Evolutionary conservation across 1,284 basidiomycete species (phyloP).

Genomic region (Psilocybe mexicana): DNA sequence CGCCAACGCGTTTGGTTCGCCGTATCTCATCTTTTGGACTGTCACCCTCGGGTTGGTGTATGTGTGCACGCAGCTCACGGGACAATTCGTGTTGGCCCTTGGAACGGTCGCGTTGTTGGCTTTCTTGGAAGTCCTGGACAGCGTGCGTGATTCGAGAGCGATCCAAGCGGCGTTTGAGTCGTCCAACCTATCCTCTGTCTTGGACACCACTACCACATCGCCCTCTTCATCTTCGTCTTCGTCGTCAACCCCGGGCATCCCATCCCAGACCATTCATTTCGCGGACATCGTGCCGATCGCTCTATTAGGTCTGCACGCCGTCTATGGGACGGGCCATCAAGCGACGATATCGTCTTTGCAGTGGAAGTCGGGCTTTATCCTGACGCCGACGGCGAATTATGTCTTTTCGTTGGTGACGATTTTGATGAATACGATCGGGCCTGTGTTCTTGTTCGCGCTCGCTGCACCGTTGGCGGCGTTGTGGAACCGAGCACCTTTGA

Average conservation of each 20-base stretch:
- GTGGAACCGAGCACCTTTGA: slow-evolving; percentile 84
- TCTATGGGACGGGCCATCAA: slow-evolving; percentile 93
- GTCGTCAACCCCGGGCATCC: neutral
- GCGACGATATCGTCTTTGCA: slow-evolving; percentile 88
- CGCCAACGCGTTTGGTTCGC: slow-evolving; percentile 87
- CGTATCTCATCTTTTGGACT: slow-evolving; percentile 82
- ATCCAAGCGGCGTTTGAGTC: slow-evolving; percentile 54
- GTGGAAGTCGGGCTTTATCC: slow-evolving; percentile 92
- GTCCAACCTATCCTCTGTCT: slow-evolving; percentile 41
- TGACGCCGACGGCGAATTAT: slow-evolving; percentile 69
- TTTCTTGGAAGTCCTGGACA: slow-evolving; percentile 79
- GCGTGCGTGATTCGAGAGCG: slow-evolving; percentile 67
- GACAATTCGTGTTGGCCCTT: slow-evolving; percentile 75
- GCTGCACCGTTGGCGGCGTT: slow-evolving; percentile 67
- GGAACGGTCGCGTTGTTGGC: slow-evolving; percentile 66
- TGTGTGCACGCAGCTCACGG: slow-evolving; percentile 74
- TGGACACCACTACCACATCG: slow-evolving; percentile 28
- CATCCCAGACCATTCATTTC: slow-evolving; percentile 48
- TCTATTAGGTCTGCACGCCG: slow-evolving; percentile 74
- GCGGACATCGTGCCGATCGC: slow-evolving; percentile 72
- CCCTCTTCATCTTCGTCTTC: slow-evolving; percentile 24
- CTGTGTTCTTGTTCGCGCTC: slow-evolving; percentile 44
- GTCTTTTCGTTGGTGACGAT: slow-evolving; percentile 82
- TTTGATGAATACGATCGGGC: slow-evolving; percentile 79
- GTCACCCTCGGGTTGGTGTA: slow-evolving; percentile 68